phyloP scores from a whole-genome alignment of 1,284 basidiomycete genomes.

The Boletus calvinii region DNA sequence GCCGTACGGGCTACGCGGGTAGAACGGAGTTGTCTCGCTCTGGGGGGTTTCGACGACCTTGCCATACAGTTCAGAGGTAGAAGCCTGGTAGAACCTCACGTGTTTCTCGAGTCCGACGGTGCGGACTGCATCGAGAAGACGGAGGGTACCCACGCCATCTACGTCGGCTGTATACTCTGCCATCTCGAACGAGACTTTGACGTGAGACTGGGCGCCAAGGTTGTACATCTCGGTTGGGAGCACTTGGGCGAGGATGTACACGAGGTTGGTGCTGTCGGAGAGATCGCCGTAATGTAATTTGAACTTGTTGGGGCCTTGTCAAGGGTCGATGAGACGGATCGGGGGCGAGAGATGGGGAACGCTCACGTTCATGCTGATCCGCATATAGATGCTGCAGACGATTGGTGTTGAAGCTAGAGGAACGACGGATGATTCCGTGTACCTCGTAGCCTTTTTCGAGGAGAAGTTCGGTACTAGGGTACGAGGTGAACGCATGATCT shows the following conservation, averaged over 20 bases:
- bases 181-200: slow-evolving; percentile 97
- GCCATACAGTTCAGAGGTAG: slow-evolving; percentile 91
- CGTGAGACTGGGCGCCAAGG: slow-evolving; percentile 93
- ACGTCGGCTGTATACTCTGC: slow-evolving; percentile 95
- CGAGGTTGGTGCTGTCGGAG: slow-evolving; percentile 90
- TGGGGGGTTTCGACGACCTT: slow-evolving; percentile 91
- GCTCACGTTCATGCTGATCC: slow-evolving; percentile 79
- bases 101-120: slow-evolving; percentile 88
- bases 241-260: slow-evolving; percentile 89
- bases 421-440: slow-evolving; percentile 90
- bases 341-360: not conserved
- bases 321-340: slow-evolving; percentile 3
- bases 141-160: slow-evolving; percentile 87
- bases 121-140: slow-evolving; percentile 88
- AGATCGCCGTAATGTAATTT: slow-evolving; percentile 90
- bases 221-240: slow-evolving; percentile 94
- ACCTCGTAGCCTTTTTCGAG: slow-evolving; percentile 88
- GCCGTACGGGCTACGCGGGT: slow-evolving; percentile 89
- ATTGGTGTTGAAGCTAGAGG: slow-evolving; percentile 92
- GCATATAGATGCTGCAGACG: slow-evolving; percentile 87
- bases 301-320: slow-evolving; percentile 71
- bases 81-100: slow-evolving; percentile 90
- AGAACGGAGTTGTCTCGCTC: slow-evolving; percentile 90
- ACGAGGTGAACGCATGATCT: slow-evolving; percentile 16
- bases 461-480: slow-evolving; percentile 72